Percentiles rank a stretch among this genome's conserved stretches.
Conservation (phyloP, 768 basidiomycete genomes). For the Kwoniella sp. region DNA sequence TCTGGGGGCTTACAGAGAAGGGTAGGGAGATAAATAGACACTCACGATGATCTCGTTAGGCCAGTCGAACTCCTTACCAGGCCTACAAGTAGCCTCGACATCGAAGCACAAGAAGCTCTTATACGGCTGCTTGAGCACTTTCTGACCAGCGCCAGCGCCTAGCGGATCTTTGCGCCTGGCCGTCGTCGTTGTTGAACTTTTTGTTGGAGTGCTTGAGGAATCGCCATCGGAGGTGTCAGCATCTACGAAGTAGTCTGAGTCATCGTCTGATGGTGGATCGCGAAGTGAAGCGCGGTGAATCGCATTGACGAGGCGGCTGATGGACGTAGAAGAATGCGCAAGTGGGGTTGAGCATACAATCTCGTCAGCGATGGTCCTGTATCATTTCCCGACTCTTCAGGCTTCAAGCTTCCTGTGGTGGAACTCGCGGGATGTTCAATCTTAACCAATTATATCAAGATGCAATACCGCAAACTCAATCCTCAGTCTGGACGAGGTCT, state of each 20-base stretch:
- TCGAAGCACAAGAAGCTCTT: constrained; percentile 86
- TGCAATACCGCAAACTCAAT: too few species aligned
- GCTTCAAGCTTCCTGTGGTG: too few species aligned
- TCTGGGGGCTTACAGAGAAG: too few species aligned
- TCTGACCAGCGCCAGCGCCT: not conserved
- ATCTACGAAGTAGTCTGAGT: not conserved
- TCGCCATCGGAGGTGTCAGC: not conserved
- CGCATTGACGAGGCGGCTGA: constrained; percentile 15
- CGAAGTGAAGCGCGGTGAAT: constrained; percentile 5
- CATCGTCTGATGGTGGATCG: constrained; percentile 17
- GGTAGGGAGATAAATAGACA: too few species aligned
- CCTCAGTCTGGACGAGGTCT: too few species aligned
- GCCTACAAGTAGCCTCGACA: constrained; percentile 58
- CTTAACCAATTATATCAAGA: too few species aligned
- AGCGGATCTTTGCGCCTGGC: not conserved
- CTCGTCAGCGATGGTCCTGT: not conserved
- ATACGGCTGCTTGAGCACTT: constrained; percentile 56
- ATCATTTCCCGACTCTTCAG: too few species aligned
- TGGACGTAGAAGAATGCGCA: too few species aligned
- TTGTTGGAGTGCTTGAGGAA: not conserved
- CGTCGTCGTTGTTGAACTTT: not conserved
- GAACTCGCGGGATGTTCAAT: too few species aligned
- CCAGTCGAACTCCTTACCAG: constrained; percentile 72
- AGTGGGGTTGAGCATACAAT: not conserved
- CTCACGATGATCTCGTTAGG: constrained; percentile 95